Conservation (phyloP, 139 green algal species). For the Gonium pectorale region DNA sequence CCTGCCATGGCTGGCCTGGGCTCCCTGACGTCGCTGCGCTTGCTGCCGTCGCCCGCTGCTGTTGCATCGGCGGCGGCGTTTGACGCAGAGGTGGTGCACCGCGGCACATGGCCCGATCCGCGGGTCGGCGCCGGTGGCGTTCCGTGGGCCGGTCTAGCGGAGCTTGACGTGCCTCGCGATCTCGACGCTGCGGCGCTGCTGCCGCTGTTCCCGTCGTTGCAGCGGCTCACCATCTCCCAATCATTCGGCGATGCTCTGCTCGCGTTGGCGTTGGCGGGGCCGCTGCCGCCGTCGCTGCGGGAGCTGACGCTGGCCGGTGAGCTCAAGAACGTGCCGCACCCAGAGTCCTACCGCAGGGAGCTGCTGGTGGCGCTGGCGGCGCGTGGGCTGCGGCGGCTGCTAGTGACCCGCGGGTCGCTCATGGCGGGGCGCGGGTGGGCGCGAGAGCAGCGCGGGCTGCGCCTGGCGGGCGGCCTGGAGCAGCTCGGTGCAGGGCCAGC, state of each 20-base stretch:
- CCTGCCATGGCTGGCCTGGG: background rate
- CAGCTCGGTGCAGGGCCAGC: too few relatives aligned
- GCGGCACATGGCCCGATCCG: too few relatives aligned
- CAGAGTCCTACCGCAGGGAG: background rate
- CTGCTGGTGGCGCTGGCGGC: constrained; percentile 25
- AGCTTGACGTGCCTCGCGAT: constrained; percentile 14
- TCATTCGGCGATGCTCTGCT: constrained; percentile 24
- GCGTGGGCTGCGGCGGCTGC: background rate
- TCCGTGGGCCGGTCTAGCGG: background rate
- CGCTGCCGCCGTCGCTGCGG: background rate
- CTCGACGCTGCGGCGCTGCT: background rate
- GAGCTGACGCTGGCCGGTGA: background rate
- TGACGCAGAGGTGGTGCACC: too few relatives aligned
- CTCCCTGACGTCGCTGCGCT: background rate
- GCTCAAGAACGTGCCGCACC: background rate
- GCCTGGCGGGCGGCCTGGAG: too few relatives aligned
- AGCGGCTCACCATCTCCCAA: background rate
- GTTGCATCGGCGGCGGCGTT: too few relatives aligned
- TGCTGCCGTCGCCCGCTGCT: too few relatives aligned
- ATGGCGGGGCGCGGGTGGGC: background rate
- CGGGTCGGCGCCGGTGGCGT: too few relatives aligned
- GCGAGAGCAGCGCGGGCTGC: background rate
- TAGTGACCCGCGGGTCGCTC: background rate
- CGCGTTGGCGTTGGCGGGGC: background rate
- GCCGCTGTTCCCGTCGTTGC: background rate